Evolutionary conservation across 768 basidiomycete species (phyloP).

Genomic region (Suillus americanus): DNA sequence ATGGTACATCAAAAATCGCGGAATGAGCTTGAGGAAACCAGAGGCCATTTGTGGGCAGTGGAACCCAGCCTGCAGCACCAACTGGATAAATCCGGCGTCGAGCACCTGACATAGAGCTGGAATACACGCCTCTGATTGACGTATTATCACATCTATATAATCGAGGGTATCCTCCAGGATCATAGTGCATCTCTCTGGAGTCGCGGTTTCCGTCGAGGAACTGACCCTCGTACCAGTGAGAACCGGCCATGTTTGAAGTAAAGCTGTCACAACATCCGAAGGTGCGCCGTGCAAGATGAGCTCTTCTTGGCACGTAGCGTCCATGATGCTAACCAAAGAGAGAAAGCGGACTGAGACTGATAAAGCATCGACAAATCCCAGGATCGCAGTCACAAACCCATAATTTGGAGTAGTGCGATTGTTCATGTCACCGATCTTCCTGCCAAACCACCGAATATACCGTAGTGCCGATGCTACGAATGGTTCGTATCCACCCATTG

Average conservation of each 20-base stretch:
- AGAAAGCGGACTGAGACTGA: neutral
- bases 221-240: neutral
- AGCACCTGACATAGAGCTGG: conserved; percentile 2
- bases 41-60: neutral
- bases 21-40: neutral
- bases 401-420: neutral
- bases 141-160: neutral
- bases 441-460: conserved; percentile 1
- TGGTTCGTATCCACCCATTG: conserved; percentile 1
- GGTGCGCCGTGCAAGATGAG: neutral
- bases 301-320: neutral
- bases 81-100: neutral
- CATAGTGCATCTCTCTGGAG: neutral
- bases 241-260: neutral
- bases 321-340: neutral
- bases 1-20: conserved; percentile 3
- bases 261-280: conserved; percentile 1
- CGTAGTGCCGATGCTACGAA: neutral
- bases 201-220: neutral
- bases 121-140: neutral
- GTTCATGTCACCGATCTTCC: neutral
- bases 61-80: neutral
- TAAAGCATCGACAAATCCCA: neutral
- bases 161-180: neutral
- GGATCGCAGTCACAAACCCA: neutral